Percentiles rank a stretch among this genome's conserved stretches.
Conservation (phyloP, 208 protist species). For the Crithidia thermophila region DNA sequence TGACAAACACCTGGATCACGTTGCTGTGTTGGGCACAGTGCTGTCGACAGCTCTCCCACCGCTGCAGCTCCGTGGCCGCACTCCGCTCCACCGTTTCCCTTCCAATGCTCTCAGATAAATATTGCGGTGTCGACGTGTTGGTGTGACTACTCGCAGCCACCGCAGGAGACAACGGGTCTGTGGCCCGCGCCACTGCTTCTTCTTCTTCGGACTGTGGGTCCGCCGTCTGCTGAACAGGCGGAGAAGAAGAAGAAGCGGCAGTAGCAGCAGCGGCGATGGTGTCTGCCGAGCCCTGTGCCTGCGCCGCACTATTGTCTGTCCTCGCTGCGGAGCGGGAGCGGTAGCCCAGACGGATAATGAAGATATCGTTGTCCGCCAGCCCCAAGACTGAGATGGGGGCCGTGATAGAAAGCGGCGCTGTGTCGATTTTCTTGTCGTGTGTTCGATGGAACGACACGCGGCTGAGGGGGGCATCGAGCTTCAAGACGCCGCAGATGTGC, state of each 20-base stretch:
- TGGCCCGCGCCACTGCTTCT: too few species aligned
- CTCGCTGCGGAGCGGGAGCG: background rate
- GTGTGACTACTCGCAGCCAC: too few species aligned
- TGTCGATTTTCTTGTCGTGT: constrained; percentile 30
- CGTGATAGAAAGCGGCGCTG: constrained; percentile 22
- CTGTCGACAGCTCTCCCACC: constrained; percentile 2
- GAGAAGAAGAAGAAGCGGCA: too few species aligned
- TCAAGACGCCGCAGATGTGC: constrained; percentile 17
- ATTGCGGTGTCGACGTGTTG: too few species aligned
- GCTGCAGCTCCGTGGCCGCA: background rate
- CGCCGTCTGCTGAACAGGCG: too few species aligned
- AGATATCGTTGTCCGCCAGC: constrained; percentile 30
- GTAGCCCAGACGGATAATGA: constrained; percentile 25
- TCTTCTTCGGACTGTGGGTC: too few species aligned
- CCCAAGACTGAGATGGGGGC: constrained; percentile 18
- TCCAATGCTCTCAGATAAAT: too few species aligned
- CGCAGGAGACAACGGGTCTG: too few species aligned
- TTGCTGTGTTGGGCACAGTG: constrained; percentile 6
- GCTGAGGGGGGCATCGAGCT: constrained; percentile 8
- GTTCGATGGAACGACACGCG: constrained; percentile 34
- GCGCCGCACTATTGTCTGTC: background rate
- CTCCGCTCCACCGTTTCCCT: background rate
- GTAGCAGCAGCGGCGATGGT: too few species aligned
- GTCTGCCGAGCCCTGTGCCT: too few species aligned
- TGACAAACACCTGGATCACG: background rate